Evolutionary conservation across 805 yeast species (phyloP).

Genomic region (Ogataea methanolica): DNA sequence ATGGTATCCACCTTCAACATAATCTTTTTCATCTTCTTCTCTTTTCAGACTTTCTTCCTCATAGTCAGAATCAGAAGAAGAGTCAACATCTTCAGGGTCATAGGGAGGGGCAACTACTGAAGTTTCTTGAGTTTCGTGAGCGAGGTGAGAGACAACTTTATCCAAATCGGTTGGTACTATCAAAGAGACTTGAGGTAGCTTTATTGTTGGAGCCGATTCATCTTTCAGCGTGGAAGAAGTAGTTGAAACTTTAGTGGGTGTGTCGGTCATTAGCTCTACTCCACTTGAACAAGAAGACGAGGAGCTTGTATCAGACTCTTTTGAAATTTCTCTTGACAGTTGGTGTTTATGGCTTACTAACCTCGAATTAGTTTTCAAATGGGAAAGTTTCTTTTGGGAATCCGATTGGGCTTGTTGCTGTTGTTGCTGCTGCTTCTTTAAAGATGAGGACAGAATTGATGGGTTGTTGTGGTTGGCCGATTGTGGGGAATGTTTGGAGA

Average conservation of each 20-base stretch:
- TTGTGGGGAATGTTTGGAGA: constrained; percentile 22
- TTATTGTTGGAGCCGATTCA: no score
- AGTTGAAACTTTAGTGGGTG: background rate
- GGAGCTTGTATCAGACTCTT: background rate
- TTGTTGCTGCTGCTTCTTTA: constrained; percentile 11
- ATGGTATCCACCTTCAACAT: constrained; percentile 60
- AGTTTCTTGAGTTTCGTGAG: background rate
- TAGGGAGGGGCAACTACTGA: constrained; percentile 1
- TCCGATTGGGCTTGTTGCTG: constrained; percentile 5
- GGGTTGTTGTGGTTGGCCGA: constrained; percentile 3
- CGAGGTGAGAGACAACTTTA: background rate
- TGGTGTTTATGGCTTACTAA: constrained; percentile 1
- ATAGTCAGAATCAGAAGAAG: constrained; percentile 19
- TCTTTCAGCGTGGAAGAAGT: background rate
- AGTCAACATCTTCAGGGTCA: constrained; percentile 23
- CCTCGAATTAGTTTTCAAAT: background rate
- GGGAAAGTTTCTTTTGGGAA: background rate
- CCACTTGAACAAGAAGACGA: background rate
- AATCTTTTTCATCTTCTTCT: constrained; percentile 52
- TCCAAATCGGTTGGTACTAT: background rate
- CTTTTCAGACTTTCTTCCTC: constrained; percentile 25
- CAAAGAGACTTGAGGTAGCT: no score
- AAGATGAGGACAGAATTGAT: constrained; percentile 20
- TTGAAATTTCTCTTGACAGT: constrained; percentile 1
- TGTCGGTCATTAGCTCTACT: background rate